Evolutionary conservation across 208 protist genomes (phyloP), one percentile per base, ranked within the genome.

Genomic region (Wallacemonas rigidus): DNA sequence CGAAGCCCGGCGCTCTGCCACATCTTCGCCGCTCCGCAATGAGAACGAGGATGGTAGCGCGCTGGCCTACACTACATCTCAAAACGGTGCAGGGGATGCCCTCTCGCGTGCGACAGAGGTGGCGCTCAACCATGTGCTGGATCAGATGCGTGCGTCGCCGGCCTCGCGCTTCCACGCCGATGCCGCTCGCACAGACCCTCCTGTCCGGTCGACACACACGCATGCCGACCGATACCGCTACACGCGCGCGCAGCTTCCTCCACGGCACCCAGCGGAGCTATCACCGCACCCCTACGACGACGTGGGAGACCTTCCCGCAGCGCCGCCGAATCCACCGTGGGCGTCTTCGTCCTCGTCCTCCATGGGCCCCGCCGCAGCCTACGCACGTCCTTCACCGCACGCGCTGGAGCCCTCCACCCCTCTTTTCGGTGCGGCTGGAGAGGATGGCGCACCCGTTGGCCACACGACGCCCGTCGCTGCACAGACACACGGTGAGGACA

Each of bases 1-100:
- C 44, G 56, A 50, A 67, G 74, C 56, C 39, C 79, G 71, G 41
- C 56, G 56, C 15, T 62, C 56, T 38, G 5, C 56, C 36, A 62
- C 56, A 9, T 62, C 56, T 15, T 62, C 56, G 5, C 56, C 56
- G 17, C 56, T 62, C 12, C 56, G 56, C 8, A 5, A 40, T 7
- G 1, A 0, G 36, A 38, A 62, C 51, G 14, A n/a, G 9, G 51
- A 56, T 5, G 51, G 51, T n/a, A 56, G 51, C 14, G 12, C 14
- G 0, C 5, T 26, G n/a, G 51, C 14, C 9, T 12, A n/a, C 26
- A 26, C 51, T 5, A 56, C 14, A n/a, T 6, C 6, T 9, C 51
- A 26, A 12, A 26, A 7, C 51, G 26, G 9, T n/a, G 26, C n/a
- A 5, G 26, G 14, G 8, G 7, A 15, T 6, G 15, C 6, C 15